Evolutionary conservation across 257 asterid genomes (phyloP), one percentile per base, ranked within the genome.

Genomic region (Lycium barbarum): DNA sequence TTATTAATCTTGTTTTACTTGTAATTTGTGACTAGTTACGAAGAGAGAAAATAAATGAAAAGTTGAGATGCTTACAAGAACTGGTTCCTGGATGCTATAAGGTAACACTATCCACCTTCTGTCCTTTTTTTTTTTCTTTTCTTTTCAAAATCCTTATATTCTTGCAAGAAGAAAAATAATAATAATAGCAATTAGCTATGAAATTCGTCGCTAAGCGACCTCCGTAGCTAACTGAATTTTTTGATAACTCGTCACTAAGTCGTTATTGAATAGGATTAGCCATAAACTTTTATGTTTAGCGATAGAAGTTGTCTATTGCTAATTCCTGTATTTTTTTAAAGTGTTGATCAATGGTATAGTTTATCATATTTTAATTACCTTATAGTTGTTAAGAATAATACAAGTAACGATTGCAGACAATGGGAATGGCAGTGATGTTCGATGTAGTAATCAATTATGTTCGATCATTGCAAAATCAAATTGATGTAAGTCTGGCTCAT

Each of bases 391-490:
- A 40, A 40, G 43, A 51, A 14, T 51, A 22, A 71, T 17, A 74
- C 40, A 14, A 4, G 10, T 84, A 79, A 67, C 20, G 45, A 72
- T 83, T 90, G 85, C 94, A 96, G 99, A 93, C 99, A 2, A 97
- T 97, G 99, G 97, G 99, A 72, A 95, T 97, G 99, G 98, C 99
- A 26, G 97, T 93, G 20, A 95, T 94, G 98, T 85, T 97, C 89
- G 99, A 95, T 81, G 99, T 97, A 79, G 93, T 95, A 26, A 94
- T 92, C 81, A 93, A 92, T 81, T 97, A 97, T 51, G 94, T 97
- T 14, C 90, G 98, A 2, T 97, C 98, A 58, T 85, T 95, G 90
- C 99, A 97, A 86, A 95, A 97, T 84, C 99, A 97, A 88, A 95
- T 97, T 79, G 98, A 97, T 88, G 98, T 94, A 89, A 74, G 97